Evolutionary conservation across 2,329 filamentous ascomycete genomes (phyloP), one percentile per base, ranked within the genome.

Genomic region (Lecanosticta acicola): DNA sequence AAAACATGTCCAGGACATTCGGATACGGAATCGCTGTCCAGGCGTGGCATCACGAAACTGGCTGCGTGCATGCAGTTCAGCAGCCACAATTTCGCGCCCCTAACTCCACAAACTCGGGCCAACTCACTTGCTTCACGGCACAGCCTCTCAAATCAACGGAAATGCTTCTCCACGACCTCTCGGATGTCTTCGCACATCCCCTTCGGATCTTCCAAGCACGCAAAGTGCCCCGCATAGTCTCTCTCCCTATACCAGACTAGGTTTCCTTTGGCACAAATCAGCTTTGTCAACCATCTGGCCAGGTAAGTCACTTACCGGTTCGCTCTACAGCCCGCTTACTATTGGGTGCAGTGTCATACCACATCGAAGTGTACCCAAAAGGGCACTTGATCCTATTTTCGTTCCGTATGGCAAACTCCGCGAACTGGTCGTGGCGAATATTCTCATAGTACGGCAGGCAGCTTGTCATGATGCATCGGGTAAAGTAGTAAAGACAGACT

Each of bases 381-480:
- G 66, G 67, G 19, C 62, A 58, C 17, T 58, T 62, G 34, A 70
- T 68, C 8, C 57, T 43, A 34, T 69, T 69, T 47, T 66, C 61
- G n/a, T 55, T 51, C 46, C 60, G 54, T 29, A 60, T 59, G 39
- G 65, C 62, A 41, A 65, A 68, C 16, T 59, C 59, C 1, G 65
- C 65, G 45, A 68, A 70, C 24, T 63, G 58, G 40, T 68, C 62
- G 43, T 69, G 66, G 9, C 63, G 54, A 1, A 65, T 60, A 38
- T 69, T 69, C 39, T 68, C 64, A 51, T 66, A 69, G 47, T 69
- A 69, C 42, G 59, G 61, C 44, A 69, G 46, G 53, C 61, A 65
- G 9, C 57, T 63, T 2, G 64, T 64, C 58, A 66, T 65, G 48
- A 69, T 64, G 45, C 61, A 64, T 20, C 61, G 56, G 4, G 65